Evolutionary conservation across 192 early-diverging fungal species (phyloP).

Genomic region (Rhizophagus sp.): DNA sequence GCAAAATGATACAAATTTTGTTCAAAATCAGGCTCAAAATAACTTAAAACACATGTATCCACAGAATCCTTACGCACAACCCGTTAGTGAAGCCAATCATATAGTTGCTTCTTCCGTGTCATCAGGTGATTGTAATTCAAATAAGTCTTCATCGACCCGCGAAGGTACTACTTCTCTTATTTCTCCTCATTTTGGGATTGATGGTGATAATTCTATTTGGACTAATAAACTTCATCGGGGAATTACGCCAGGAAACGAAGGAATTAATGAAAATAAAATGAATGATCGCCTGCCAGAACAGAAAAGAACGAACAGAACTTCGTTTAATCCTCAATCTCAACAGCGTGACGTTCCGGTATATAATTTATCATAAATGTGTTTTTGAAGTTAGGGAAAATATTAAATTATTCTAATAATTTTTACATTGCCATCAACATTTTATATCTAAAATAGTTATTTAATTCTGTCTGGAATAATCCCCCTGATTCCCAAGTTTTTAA

Average conservation of each 20-base stretch:
- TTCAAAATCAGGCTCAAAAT: not conserved
- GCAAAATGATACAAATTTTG: not conserved
- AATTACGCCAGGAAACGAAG: not conserved
- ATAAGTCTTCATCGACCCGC: not conserved
- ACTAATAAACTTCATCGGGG: constrained; percentile 7
- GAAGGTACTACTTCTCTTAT: constrained; percentile 4
- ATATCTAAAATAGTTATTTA: constrained; percentile 12
- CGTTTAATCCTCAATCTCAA: constrained; percentile 3
- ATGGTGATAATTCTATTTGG: constrained; percentile 3
- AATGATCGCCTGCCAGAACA: constrained; percentile 4
- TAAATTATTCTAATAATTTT: not conserved
- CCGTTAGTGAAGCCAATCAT: not conserved
- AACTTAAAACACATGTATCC: not conserved
- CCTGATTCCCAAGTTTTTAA: constrained; percentile 16
- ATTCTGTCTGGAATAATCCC: constrained; percentile 19
- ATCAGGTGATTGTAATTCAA: not conserved
- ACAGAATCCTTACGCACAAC: not conserved
- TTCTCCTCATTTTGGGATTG: not conserved
- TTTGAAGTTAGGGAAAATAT: not conserved
- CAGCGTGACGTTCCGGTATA: constrained; percentile 16
- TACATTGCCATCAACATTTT: not conserved
- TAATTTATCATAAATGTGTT: not conserved
- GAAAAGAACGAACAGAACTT: constrained; percentile 2
- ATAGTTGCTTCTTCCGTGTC: not conserved
- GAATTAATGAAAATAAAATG: constrained; percentile 11